A percentile compares a stretch with the other conserved stretches of the same genome.
These are phyloP conservation scores for Coemansia sp. DNA, from an alignment of 192 early-diverging fungal genomes.

Conservation along the genomic window DNA sequence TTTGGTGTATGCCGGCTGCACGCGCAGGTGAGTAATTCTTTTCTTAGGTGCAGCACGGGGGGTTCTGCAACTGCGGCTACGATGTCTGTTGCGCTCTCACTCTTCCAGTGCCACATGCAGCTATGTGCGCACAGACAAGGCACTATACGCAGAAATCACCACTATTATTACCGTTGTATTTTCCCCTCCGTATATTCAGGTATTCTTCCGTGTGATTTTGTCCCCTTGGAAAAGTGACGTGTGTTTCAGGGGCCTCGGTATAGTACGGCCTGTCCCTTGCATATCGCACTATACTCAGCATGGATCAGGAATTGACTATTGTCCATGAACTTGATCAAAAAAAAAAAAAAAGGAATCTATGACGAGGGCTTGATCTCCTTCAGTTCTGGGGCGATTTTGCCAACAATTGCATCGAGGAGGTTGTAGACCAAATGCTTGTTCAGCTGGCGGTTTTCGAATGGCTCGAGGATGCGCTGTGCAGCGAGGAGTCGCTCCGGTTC, in stretches of 20 bases:
- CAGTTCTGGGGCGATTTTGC: slow-evolving; percentile 54
- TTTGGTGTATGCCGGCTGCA: background rate
- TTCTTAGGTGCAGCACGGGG: too few relatives aligned
- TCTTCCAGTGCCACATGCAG: background rate
- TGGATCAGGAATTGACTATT: background rate
- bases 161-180: background rate
- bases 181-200: background rate
- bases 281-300: slow-evolving; percentile 14
- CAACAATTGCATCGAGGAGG: slow-evolving; percentile 46
- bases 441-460: slow-evolving; percentile 55
- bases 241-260: background rate
- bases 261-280: slow-evolving; percentile 16
- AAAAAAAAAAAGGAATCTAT: slow-evolving; percentile 7
- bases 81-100: background rate
- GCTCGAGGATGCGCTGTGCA: slow-evolving; percentile 47
- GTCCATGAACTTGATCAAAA: background rate
- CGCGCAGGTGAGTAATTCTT: slow-evolving; percentile 4
- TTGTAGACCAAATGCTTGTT: slow-evolving; percentile 57
- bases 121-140: background rate
- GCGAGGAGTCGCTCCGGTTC: slow-evolving; percentile 41
- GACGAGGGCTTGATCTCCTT: slow-evolving; percentile 10
- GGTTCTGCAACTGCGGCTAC: background rate
- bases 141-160: background rate
- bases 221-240: background rate
- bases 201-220: background rate